Evolutionary conservation across 805 yeast genomes (phyloP).

Genomic region (Candida multigemmis): DNA sequence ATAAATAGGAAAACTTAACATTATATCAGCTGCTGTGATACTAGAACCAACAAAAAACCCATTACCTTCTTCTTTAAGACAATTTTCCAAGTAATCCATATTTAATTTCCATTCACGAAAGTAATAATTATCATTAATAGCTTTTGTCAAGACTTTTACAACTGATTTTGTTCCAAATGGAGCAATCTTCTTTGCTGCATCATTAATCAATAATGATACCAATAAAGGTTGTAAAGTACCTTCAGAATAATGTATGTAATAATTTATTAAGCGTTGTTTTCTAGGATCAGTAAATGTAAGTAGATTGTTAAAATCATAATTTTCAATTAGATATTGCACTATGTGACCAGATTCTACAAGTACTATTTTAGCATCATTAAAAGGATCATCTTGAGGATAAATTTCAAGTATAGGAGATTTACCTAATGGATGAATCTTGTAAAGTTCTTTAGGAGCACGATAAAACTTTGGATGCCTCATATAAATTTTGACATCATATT

Average conservation of each 20-base stretch:
- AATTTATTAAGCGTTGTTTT: conserved; percentile 38
- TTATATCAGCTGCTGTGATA: conserved; percentile 29
- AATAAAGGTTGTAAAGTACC: conserved; percentile 50
- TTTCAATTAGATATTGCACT: conserved; percentile 23
- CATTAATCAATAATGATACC: conserved; percentile 27
- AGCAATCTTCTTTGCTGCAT: conserved; percentile 30
- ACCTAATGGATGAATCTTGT: conserved; percentile 52
- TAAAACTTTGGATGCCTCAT: conserved; percentile 37
- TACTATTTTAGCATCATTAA: conserved; percentile 25
- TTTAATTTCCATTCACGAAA: conserved; percentile 33
- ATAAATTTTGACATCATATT: conserved; percentile 46
- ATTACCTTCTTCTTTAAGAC: conserved; percentile 14
- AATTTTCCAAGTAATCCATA: conserved; percentile 19
- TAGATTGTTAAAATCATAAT: conserved; percentile 22
- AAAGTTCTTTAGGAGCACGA: conserved; percentile 38
- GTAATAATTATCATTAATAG: conserved; percentile 41
- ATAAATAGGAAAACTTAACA: conserved; percentile 25
- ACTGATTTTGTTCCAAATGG: conserved; percentile 42
- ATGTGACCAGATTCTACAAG: conserved; percentile 31
- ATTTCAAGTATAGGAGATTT: conserved; percentile 52
- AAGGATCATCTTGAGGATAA: too few species aligned
- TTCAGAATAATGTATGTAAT: conserved; percentile 49
- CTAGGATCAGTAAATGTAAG: conserved; percentile 20
- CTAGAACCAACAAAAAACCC: conserved; percentile 29
- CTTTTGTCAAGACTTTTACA: conserved; percentile 32